Base-by-base conservation (phyloP, 345 rosid species). In the Eutrema heterophyllum region DNA sequence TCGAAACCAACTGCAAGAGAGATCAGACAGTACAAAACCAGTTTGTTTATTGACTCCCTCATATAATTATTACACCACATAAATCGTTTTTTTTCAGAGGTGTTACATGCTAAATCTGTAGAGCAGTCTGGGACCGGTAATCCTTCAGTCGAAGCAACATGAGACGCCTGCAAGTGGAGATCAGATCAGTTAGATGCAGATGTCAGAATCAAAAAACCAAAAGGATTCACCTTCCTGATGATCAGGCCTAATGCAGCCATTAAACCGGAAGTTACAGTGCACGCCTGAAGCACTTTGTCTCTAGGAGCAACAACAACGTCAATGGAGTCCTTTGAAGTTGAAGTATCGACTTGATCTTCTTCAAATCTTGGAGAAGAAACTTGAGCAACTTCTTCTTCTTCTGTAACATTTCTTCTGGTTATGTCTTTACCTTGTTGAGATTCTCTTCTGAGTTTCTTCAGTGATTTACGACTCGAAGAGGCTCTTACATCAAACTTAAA, bases 241-340 rank as follows among this genome's bases (percentile, higher is more conserved):
- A 86, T 67, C 26, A 84, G 21, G 64, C 91, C 96, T 48, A 88
- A 66, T 71, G 87, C 91, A 77, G 92, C 83, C 61, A 95, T 79
- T 14, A 83, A 75, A 38, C 93, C 96, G 16, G 96, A 92, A 56
- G 97, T 89, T 71, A 85, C 58, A 7, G 74, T 68, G 55, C 99
- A 95, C 0, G 97, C 90, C 74, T 81, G 87, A 81, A 95, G 93
- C 70, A 92, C 97, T 74, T 80, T 81, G 58, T 83, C 79, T 72
- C 96, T 84, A 5, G 92, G 80, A 79, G 93, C 83, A 13, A 74
- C 44, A 18, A 59, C 68, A 15, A 79, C 18, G 21, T 57, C 56
- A 52, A 50, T 38, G 2, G 81, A 72, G 55, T 49, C 68, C 52
- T 55, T 70, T 36, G 71, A 27, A 56, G 48, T 41, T 5, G 74